A percentile compares a stretch with the other conserved stretches of the same genome.
Conservation (phyloP, 208 protist species). For the Leishmania lainsoni region DNA sequence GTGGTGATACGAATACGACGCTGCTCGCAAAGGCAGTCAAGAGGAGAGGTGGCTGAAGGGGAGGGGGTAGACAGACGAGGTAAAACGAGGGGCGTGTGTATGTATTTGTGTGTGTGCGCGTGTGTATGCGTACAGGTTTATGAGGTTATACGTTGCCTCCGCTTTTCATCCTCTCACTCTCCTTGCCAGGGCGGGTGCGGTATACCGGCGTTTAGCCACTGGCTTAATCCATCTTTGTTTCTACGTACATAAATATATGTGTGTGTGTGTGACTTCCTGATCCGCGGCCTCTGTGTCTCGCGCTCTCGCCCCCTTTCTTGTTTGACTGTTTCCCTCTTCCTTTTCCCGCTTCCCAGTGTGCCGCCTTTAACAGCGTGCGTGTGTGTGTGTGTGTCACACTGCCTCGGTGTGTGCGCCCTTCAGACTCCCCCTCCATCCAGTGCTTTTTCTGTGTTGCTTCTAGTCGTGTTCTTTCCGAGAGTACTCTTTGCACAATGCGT, state of each 20-base stretch:
- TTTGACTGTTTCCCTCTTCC: too few species aligned
- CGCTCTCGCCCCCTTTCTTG: not conserved
- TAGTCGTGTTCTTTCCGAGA: not conserved
- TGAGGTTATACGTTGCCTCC: not conserved
- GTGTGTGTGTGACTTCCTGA: not conserved
- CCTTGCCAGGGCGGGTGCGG: not conserved
- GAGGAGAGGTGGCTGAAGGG: not conserved
- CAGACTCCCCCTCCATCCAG: not conserved
- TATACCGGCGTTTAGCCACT: not conserved
- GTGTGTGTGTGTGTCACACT: not conserved
- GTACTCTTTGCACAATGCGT: not conserved
- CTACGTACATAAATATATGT: not conserved
- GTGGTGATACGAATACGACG: not conserved
- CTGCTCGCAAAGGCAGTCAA: not conserved
- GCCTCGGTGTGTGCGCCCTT: not conserved
- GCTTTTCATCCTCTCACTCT: not conserved
- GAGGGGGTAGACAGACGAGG: not conserved
- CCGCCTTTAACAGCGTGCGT: not conserved
- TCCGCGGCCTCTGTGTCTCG: not conserved
- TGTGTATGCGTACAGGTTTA: not conserved
- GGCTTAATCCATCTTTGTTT: not conserved
- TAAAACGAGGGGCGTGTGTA: not conserved
- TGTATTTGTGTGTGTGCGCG: not conserved
- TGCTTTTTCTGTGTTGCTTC: not conserved
- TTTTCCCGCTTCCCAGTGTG: not conserved